Conservation (phyloP, 441 rosid species). For the Geranium incanum region DNA sequence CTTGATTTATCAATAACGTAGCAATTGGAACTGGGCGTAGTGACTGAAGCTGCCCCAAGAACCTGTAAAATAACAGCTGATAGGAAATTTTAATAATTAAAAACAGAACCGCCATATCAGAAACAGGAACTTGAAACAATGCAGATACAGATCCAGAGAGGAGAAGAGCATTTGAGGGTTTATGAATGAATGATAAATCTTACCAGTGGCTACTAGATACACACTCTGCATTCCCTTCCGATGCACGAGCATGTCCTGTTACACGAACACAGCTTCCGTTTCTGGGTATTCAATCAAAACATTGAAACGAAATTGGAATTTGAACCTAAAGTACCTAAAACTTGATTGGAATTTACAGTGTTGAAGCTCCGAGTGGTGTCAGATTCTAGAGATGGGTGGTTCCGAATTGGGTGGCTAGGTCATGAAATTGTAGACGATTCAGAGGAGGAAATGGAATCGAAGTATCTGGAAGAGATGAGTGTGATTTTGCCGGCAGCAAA, state of each 20-base stretch:
- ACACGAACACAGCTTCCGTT: neutral
- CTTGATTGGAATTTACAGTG: neutral
- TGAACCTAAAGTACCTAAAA: neutral
- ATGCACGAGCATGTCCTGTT: neutral
- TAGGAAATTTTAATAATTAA: constrained; percentile 7
- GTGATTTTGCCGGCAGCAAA: neutral
- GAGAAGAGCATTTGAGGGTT: neutral
- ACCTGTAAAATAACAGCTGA: constrained; percentile 42
- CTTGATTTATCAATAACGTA: constrained; percentile 81
- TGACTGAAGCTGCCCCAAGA: constrained; percentile 36
- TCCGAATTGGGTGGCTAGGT: neutral
- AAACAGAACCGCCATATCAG: neutral
- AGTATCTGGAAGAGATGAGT: constrained; percentile 1
- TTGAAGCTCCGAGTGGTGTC: neutral
- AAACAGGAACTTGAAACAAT: neutral
- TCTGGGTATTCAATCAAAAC: neutral
- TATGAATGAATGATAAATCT: neutral
- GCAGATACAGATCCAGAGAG: constrained; percentile 1
- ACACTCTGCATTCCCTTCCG: neutral
- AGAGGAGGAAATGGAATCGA: neutral
- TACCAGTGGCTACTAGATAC: neutral
- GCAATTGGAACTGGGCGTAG: constrained; percentile 63
- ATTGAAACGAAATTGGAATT: neutral
- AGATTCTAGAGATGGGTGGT: neutral
- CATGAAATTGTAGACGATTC: neutral